A percentile compares a stretch with the other conserved stretches of the same genome.
phyloP scores from a whole-genome alignment of 2,329 filamentous ascomycete species.

The Phyllachora maydis region DNA sequence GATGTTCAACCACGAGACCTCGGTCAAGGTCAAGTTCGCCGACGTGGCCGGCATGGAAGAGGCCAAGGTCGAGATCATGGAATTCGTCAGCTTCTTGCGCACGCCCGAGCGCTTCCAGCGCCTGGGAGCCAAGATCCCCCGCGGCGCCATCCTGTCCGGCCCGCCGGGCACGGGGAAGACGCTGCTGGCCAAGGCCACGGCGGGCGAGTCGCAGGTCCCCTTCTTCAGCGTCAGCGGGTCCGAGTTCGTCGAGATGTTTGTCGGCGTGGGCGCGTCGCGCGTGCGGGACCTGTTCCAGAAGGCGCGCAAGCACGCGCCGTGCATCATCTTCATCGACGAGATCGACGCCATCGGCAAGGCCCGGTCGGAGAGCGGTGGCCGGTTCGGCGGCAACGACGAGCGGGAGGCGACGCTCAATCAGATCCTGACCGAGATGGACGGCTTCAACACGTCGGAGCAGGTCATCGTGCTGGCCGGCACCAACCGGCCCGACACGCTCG shows the following conservation, averaged over 20 bases:
- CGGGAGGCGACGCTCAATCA: conserved; percentile 94
- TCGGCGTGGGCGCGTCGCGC: conserved; percentile 89
- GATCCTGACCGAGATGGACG: conserved; percentile 98
- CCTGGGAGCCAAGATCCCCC: conserved; percentile 91
- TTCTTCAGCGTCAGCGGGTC: conserved; percentile 98
- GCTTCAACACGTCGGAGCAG: conserved; percentile 92
- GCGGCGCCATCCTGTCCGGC: conserved; percentile 90
- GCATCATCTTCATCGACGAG: conserved; percentile 99
- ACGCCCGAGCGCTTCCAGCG: conserved; percentile 82
- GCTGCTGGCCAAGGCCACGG: conserved; percentile 86
- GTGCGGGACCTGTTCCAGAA: conserved; percentile 89
- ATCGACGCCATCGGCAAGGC: conserved; percentile 95
- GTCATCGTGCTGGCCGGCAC: conserved; percentile 94
- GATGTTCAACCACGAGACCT: conserved; percentile 92
- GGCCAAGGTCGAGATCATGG: conserved; percentile 96
- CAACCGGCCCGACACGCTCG: conserved; percentile 83
- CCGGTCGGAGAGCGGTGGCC: conserved; percentile 50
- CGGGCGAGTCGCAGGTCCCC: conserved; percentile 87
- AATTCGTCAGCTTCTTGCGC: conserved; percentile 94
- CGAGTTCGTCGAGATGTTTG: conserved; percentile 99
- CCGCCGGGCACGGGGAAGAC: conserved; percentile 98
- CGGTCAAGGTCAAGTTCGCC: conserved; percentile 89
- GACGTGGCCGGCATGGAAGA: conserved; percentile 98
- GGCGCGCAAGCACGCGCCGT: conserved; percentile 86
- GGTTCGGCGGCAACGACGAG: conserved; percentile 85